A percentile compares a stretch with the other conserved stretches of the same genome.
phyloP scores from a whole-genome alignment of 2,329 filamentous ascomycete species.

The Colletotrichum sp. region DNA sequence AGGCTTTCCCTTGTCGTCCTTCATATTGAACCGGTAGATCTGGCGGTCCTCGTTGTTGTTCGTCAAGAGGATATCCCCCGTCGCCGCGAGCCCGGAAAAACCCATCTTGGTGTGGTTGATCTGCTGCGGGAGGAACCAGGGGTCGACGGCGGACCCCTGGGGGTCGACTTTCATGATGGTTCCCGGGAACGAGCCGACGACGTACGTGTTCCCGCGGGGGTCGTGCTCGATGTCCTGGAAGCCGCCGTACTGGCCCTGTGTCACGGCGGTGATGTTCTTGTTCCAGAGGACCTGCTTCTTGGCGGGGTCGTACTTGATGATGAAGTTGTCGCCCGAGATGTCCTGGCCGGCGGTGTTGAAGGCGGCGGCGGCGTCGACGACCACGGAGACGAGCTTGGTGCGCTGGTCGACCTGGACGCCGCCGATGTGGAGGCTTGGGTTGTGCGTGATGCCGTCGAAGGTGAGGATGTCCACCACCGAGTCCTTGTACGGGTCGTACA shows the following conservation, averaged over 20 bases:
- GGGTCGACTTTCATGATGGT: conserved; percentile 23
- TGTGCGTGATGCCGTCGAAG: conserved; percentile 20
- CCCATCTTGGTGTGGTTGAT: conserved; percentile 16
- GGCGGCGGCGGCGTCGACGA: conserved; percentile 21
- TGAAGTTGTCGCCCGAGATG: conserved; percentile 24
- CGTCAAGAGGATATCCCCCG: conserved; percentile 11
- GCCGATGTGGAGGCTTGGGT: conserved; percentile 19
- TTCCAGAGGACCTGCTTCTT: conserved; percentile 22
- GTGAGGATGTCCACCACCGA: conserved; percentile 15
- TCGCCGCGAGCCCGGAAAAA: conserved; percentile 22
- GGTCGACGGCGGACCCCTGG: not conserved
- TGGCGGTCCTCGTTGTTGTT: conserved; percentile 15
- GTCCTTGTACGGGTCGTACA: conserved; percentile 24
- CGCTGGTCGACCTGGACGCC: conserved; percentile 21
- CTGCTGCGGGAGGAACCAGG: conserved; percentile 22
- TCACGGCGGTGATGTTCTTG: conserved; percentile 21
- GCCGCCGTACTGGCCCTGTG: conserved; percentile 22
- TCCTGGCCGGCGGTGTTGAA: conserved; percentile 22
- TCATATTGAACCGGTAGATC: conserved; percentile 24
- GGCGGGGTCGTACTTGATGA: conserved; percentile 23
- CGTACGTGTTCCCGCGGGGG: conserved; percentile 21
- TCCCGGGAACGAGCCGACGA: conserved; percentile 23
- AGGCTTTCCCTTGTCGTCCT: conserved; percentile 11
- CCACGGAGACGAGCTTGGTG: conserved; percentile 19
- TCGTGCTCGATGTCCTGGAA: conserved; percentile 25